Conservation (phyloP, 306 rosid genomes). For the Luffa aegyptiaca region DNA sequence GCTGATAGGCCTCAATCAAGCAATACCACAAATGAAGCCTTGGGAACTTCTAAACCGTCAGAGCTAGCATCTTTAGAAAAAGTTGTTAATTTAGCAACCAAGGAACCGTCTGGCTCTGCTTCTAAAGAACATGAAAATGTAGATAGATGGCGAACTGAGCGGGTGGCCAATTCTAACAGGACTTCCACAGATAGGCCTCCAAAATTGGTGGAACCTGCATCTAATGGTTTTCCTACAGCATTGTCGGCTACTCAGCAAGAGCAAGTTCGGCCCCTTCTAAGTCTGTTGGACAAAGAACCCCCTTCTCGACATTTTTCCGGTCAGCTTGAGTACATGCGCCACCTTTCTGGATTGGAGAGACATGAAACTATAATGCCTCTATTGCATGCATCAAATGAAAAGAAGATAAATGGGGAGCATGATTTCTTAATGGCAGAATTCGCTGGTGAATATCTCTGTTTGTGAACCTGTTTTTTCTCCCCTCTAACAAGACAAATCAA, state of each 20-base stretch:
- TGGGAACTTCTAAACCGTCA: conserved; percentile 26
- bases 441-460: conserved; percentile 51
- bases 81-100: conserved; percentile 28
- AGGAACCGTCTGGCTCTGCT: conserved; percentile 40
- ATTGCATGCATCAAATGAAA: conserved; percentile 76
- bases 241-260: conserved; percentile 52
- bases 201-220: conserved; percentile 53
- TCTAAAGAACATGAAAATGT: conserved; percentile 48
- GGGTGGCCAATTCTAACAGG: conserved; percentile 44
- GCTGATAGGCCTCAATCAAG: conserved; percentile 63
- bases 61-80: conserved; percentile 41
- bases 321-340: conserved; percentile 91
- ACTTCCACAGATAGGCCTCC: conserved; percentile 64
- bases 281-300: conserved; percentile 94
- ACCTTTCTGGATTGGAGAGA: conserved; percentile 80
- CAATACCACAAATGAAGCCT: conserved; percentile 38
- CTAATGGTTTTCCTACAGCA: conserved; percentile 51
- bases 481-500: background rate
- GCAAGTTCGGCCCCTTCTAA: conserved; percentile 94
- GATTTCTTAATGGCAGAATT: conserved; percentile 97
- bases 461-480: background rate
- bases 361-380: conserved; percentile 96
- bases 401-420: conserved; percentile 81
- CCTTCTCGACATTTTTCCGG: conserved; percentile 92
- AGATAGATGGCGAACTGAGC: conserved; percentile 61